phyloP scores from a whole-genome alignment of 257 asterid species.

The Plantago elongata region DNA sequence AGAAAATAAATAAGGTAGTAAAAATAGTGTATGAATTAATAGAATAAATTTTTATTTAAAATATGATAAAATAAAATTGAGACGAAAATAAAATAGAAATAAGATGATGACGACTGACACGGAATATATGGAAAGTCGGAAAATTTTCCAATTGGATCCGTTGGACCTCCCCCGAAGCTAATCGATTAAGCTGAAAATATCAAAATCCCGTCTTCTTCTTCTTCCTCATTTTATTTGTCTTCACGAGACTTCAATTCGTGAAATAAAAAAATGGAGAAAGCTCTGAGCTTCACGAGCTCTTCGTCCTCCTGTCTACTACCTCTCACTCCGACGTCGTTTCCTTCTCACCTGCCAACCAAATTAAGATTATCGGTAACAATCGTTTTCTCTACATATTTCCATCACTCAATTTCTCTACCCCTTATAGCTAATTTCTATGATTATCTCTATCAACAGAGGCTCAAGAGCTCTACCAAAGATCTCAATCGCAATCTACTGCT shows the following conservation, averaged over 20 bases:
- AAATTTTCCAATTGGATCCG: too few species aligned
- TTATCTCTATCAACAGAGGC: conserved; percentile 35
- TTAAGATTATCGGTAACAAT: conserved; percentile 37
- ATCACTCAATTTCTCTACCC: conserved; percentile 4
- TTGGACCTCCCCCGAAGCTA: background rate
- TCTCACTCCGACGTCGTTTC: conserved; percentile 41
- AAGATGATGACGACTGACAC: too few species aligned
- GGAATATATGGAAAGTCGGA: too few species aligned
- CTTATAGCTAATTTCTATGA: conserved; percentile 12
- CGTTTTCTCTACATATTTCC: background rate
- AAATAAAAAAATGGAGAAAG: conserved; percentile 62
- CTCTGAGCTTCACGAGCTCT: conserved; percentile 55
- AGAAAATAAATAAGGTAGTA: too few species aligned
- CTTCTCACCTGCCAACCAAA: conserved; percentile 29
- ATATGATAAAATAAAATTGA: too few species aligned
- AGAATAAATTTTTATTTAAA: too few species aligned
- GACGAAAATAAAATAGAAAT: too few species aligned
- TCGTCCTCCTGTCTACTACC: conserved; percentile 44
- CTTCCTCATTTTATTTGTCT: background rate
- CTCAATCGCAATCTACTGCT: conserved; percentile 24
- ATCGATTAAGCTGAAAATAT: background rate
- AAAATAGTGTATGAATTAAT: too few species aligned
- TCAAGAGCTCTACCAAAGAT: conserved; percentile 36
- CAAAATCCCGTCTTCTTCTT: background rate
- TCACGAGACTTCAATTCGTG: background rate